Conservation (phyloP, 2,329 filamentous ascomycete genomes). For the Incumbomyces lentus region DNA sequence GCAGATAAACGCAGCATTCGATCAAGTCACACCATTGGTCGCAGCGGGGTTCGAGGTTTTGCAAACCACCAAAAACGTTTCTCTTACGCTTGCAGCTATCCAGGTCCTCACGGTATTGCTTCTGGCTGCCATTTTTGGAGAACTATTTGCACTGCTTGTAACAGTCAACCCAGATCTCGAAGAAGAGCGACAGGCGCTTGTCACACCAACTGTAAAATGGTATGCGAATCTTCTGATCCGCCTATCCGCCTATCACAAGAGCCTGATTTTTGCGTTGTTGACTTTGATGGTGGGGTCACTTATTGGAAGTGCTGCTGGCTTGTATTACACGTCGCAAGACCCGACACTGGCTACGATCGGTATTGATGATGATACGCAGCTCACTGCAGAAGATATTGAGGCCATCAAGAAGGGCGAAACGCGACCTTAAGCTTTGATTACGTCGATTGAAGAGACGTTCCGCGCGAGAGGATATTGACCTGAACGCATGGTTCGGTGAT, state of each 20-base stretch:
- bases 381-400: constrained; percentile 5
- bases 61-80: constrained; percentile 41
- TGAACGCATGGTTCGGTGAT: no score
- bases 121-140: constrained; percentile 30
- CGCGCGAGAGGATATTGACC: no score
- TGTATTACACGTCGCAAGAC: constrained; percentile 2
- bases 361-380: not conserved
- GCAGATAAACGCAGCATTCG: constrained; percentile 42
- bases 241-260: constrained; percentile 58
- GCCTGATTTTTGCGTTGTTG: constrained; percentile 48
- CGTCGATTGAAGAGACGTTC: no score
- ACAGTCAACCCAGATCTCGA: constrained; percentile 41
- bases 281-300: constrained; percentile 1
- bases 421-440: not conserved
- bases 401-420: constrained; percentile 5
- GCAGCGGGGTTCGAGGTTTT: constrained; percentile 40
- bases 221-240: constrained; percentile 23
- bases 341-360: not conserved
- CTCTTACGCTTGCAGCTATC: constrained; percentile 37
- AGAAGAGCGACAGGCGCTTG: constrained; percentile 30
- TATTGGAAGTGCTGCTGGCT: not conserved
- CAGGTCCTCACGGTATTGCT: constrained; percentile 37
- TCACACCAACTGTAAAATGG: constrained; percentile 34
- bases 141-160: constrained; percentile 32
- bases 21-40: constrained; percentile 44